Base-by-base conservation (phyloP, 345 rosid species). In the Microcos paniculata region DNA sequence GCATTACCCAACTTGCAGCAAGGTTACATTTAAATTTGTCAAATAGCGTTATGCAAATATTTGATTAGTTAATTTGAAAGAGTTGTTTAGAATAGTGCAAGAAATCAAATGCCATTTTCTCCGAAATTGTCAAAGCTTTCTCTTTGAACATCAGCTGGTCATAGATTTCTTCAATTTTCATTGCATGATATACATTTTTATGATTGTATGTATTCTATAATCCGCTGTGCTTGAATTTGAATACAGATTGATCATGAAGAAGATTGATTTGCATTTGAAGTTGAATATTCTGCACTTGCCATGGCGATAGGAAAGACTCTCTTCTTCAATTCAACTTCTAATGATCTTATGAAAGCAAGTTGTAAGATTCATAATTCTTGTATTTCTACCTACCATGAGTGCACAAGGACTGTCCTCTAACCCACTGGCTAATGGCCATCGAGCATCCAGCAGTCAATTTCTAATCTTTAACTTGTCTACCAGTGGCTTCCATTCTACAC, bases 41-140 rank as follows among this genome's bases (percentile, higher is more conserved):
- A 9, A 57, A 11, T 62, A 49, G 73, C 55, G 6, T 24, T 62
- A 74, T 49, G 75, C 64, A 30, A 28, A 61, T 15, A 55, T 69
- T 23, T 45, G 40, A 46, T 67, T 19, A 16, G 65, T 77, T 81
- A 45, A 71, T 65, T 74, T 63, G 9, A 52, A 79, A 30, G 79
- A 81, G 81, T 58, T 78, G 53, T 24, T 77, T 4, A 61, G 80
- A 81, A 46, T 14, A 5, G 30, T 16, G 18, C 58, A 49, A 69
- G 55, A 51, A 48, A 48, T 30, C 16, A 48, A 69, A 49, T 28
- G 42, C 28, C 40, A 26, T 68, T 68, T 68, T 10, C 26, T 19
- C 57, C 31, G 18, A 68, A 48, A 14, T 14, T 63, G 46, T 10
- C 43, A n/a, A 35, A 63, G 46, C 68, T 63, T 28, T 30, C 28